Evolutionary conservation across 2,329 filamentous ascomycete genomes (phyloP), one percentile per base, ranked within the genome.

Genomic region (Colletotrichum abscissum): DNA sequence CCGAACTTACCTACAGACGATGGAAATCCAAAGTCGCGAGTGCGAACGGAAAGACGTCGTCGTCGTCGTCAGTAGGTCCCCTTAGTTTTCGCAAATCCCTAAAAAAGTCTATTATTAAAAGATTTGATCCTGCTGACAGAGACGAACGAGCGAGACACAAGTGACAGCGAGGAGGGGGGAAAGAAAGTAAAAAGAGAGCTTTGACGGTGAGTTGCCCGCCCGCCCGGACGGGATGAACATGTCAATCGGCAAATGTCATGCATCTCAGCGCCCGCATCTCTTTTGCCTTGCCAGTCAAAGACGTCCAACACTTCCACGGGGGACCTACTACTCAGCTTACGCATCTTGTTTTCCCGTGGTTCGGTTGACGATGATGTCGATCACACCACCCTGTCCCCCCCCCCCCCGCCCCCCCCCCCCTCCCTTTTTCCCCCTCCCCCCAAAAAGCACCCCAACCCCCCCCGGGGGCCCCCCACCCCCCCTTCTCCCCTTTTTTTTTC

Each of bases 181-280:
- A 33, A n/a, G 35, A 56, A 33, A 7, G 11, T 6, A 8, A 60
- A 19, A 19, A 30, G 7, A 22, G 28, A 42, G 46, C 22, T 58
- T 28, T 55, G 35, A n/a, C 64, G n/a, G 56, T 52, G 16, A 46
- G 42, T 46, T 46, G 42, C 42, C 42, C 42, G 42, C 42, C 52
- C 54, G 12, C 35, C 22, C 42, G 66, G 66, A 69, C 70, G 59
- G 70, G 70, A 73, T 33, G 70, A 73, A 73, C 70, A 64, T 69
- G 70, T 42, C 66, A 46, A 49, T 58, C 59, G 42, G 66, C 24
- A 59, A 24, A 69, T 73, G 70, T 64, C 70, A 69, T 73, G 66
- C 66, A 63, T 73, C 58, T 14, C 70, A 38, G 60, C 70, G 66
- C 70, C 66, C 69, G 69, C 69, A 42, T 16, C 12, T 42, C 14